phyloP scores from a whole-genome alignment of 176 grass and related monocot genomes.

The Oryza glaberrima region DNA sequence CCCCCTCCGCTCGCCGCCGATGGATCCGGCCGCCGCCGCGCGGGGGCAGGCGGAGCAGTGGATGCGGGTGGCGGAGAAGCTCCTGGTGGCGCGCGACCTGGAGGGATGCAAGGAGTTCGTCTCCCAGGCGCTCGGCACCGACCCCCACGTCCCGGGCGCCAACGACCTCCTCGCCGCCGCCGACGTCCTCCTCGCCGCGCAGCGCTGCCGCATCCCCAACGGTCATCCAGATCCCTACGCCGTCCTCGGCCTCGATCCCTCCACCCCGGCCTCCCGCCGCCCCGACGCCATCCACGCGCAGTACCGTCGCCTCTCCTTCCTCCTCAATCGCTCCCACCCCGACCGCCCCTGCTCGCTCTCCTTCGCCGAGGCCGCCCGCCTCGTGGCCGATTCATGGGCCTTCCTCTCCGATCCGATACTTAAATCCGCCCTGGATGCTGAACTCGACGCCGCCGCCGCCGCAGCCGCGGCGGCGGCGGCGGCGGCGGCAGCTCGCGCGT shows the following conservation, averaged over 20 bases:
- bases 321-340: conserved; percentile 50
- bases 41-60: conserved; percentile 53
- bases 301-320: conserved; percentile 63
- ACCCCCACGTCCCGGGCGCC: conserved; percentile 62
- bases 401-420: conserved; percentile 64
- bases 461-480: neutral
- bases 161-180: conserved; percentile 66
- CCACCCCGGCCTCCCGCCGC: conserved; percentile 40
- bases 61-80: conserved; percentile 59
- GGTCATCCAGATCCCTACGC: conserved; percentile 68
- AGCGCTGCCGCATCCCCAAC: conserved; percentile 46
- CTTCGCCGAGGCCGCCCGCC: conserved; percentile 57
- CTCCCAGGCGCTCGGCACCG: conserved; percentile 59
- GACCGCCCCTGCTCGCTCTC: conserved; percentile 31
- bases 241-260: conserved; percentile 65
- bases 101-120: conserved; percentile 77
- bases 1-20: neutral
- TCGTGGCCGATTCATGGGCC: conserved; percentile 59
- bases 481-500: neutral
- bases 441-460: conserved; percentile 49
- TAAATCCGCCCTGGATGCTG: conserved; percentile 69
- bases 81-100: conserved; percentile 66
- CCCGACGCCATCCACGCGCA: conserved; percentile 50
- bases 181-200: conserved; percentile 56
- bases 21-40: conserved; percentile 53